Base-by-base conservation (phyloP, 441 rosid genomes). In the Manihot esculenta region DNA sequence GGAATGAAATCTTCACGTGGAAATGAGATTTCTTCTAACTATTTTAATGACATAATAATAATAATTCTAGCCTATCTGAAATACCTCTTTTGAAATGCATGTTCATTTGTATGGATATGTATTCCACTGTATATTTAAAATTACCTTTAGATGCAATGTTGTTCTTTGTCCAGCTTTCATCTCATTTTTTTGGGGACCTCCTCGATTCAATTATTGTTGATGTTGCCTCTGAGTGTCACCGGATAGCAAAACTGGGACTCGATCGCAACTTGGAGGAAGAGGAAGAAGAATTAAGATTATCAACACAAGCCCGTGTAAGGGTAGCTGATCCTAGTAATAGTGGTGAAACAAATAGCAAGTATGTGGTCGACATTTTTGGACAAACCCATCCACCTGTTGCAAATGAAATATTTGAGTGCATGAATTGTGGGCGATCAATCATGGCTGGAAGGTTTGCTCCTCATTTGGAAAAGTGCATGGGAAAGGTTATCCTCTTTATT, bases 381-480 rank as follows among this genome's bases (percentile, higher is more conserved):
- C 98, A 90, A 82, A 83, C 87, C 1, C 97, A 90, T 81, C 99
- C 97, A 17, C 30, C 91, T 54, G 81, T 90, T 13, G 99, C 99
- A 54, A 82, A 11, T 79, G 97, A 94, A 77, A 74, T 94, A 68
- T 89, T 92, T 45, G 90, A 89, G 41, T 92, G 99, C 83, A 94
- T 92, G 96, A 94, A 92, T 80, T 92, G 99, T 76, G 87, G 96
- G 45, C 78, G 95, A 63, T 83, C 89, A 18, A 86, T 90, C 59
- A 76, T 84, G 81, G 97, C 99, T 10, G 98, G 99, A 78, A 89
- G 93, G 74, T 90, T 94, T 75, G 98, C 99, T 83, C 97, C 97
- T 78, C 99, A 94, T 86, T 69, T 94, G 73, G 97, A 90, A 68
- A 94, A 88, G 82, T 94, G 99, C 87, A 90, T 94, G 97, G 99